Conservation (phyloP, 2,329 filamentous ascomycete genomes). For the Aschersonia sp. region DNA sequence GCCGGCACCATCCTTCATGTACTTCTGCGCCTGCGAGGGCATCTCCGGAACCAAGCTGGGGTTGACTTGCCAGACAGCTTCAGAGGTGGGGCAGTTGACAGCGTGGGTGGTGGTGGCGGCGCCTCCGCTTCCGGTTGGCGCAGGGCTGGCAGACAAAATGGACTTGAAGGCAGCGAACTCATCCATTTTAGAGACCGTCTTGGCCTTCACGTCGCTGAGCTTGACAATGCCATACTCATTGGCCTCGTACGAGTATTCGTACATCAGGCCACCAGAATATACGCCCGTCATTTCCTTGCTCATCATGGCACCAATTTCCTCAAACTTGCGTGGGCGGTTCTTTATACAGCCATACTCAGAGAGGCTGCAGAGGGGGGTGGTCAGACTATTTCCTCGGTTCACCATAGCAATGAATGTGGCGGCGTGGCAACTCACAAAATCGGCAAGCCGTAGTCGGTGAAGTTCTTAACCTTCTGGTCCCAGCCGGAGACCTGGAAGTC, state of each 20-base stretch:
- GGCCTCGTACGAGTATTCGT: slow-evolving; percentile 77
- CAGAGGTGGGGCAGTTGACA: slow-evolving; percentile 32
- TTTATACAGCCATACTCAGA: slow-evolving; percentile 88
- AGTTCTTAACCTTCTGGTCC: slow-evolving; percentile 79
- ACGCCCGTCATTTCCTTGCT: slow-evolving; percentile 66
- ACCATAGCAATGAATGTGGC: too few relatives aligned
- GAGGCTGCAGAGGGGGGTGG: slow-evolving; percentile 30
- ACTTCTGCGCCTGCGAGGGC: slow-evolving; percentile 33
- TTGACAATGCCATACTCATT: slow-evolving; percentile 71
- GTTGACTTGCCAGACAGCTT: slow-evolving; percentile 35
- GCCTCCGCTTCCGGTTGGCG: slow-evolving; percentile 35
- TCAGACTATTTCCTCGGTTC: not conserved
- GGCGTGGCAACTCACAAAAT: slow-evolving; percentile 44
- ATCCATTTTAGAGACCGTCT: slow-evolving; percentile 34
- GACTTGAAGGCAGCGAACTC: slow-evolving; percentile 46
- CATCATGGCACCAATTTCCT: slow-evolving; percentile 71
- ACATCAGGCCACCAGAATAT: slow-evolving; percentile 92
- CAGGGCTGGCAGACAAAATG: slow-evolving; percentile 31
- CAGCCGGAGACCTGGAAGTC: slow-evolving; percentile 60
- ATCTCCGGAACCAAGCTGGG: slow-evolving; percentile 35
- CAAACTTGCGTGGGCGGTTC: slow-evolving; percentile 61
- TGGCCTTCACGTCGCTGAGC: slow-evolving; percentile 42
- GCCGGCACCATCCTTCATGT: slow-evolving; percentile 38
- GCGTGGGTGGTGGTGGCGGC: slow-evolving; percentile 30
- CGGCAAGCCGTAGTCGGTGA: slow-evolving; percentile 72